Evolutionary conservation across 768 basidiomycete species (phyloP).

Genomic region (Albatrellus ellisii): DNA sequence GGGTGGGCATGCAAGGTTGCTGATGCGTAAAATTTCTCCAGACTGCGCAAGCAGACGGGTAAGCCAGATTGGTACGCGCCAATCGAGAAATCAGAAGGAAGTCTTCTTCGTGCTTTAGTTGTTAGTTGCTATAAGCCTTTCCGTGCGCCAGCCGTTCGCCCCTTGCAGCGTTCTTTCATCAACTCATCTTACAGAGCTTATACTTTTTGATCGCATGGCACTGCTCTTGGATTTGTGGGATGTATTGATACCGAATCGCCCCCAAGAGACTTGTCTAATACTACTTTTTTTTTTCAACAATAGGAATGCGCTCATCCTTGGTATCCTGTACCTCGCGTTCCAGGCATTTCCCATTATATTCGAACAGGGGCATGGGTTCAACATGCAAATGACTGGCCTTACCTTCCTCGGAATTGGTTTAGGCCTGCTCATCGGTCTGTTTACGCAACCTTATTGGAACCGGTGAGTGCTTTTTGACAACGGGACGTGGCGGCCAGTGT

Average conservation of each 20-base stretch:
- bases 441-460: constrained; percentile 35
- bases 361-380: constrained; percentile 35
- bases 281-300: not conserved
- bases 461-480: constrained; percentile 11
- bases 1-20: too few relatives aligned
- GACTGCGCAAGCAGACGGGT: constrained; percentile 42
- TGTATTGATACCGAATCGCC: constrained; percentile 12
- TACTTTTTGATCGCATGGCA: constrained; percentile 61
- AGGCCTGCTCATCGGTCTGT: constrained; percentile 28
- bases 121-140: constrained; percentile 62
- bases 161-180: not conserved
- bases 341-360: constrained; percentile 50
- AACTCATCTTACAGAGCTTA: constrained; percentile 30
- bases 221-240: constrained; percentile 61
- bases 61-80: constrained; percentile 44
- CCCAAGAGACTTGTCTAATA: not conserved
- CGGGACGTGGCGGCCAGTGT: not conserved
- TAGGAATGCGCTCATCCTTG: constrained; percentile 28
- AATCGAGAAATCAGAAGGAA: constrained; percentile 35
- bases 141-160: constrained; percentile 28
- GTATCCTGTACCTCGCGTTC: constrained; percentile 34
- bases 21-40: too few relatives aligned
- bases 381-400: constrained; percentile 34
- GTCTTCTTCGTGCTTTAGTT: constrained; percentile 32
- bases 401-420: constrained; percentile 40